phyloP scores from a whole-genome alignment of 1,284 basidiomycete species.

The Ceratobasidium sp. region DNA sequence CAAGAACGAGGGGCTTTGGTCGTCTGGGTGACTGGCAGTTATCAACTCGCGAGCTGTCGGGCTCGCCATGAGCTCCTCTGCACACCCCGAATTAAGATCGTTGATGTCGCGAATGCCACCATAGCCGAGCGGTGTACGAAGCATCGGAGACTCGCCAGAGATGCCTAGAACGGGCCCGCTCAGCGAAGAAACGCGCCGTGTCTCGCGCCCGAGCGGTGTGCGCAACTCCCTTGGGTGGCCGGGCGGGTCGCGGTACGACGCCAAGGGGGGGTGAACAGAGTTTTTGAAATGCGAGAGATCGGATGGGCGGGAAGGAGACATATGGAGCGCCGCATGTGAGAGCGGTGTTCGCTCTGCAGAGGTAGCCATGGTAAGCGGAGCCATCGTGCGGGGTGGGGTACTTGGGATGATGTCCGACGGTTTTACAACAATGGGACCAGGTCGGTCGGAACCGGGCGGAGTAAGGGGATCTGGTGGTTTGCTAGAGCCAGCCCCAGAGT shows the following conservation, averaged over 20 bases:
- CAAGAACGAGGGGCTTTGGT: slow-evolving; percentile 33
- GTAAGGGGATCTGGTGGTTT: slow-evolving; percentile 10
- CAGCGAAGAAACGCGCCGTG: slow-evolving; percentile 24
- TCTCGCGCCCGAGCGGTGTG: slow-evolving; percentile 19
- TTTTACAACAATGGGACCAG: slow-evolving; percentile 25
- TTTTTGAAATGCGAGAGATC: slow-evolving; percentile 44
- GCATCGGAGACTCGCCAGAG: slow-evolving; percentile 23
- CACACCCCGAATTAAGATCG: slow-evolving; percentile 34
- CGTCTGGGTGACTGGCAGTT: not conserved
- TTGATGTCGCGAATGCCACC: slow-evolving; percentile 32
- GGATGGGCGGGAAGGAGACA: slow-evolving; percentile 44
- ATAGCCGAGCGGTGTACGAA: slow-evolving; percentile 34
- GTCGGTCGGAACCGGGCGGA: slow-evolving; percentile 6
- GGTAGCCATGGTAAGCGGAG: slow-evolving; percentile 28
- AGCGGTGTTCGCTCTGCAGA: slow-evolving; percentile 44
- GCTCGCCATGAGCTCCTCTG: slow-evolving; percentile 34
- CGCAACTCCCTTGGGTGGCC: slow-evolving; percentile 3
- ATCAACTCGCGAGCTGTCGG: slow-evolving; percentile 14
- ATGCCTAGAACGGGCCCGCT: slow-evolving; percentile 5
- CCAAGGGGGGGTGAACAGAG: slow-evolving; percentile 37
- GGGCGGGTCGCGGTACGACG: slow-evolving; percentile 29
- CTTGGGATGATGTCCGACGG: slow-evolving; percentile 36
- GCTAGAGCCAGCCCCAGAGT: slow-evolving; percentile 7
- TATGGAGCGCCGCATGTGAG: slow-evolving; percentile 42
- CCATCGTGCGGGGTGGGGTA: slow-evolving; percentile 28